A percentile compares a stretch with the other conserved stretches of the same genome.
Conservation (phyloP, 345 rosid genomes). For the Eucalyptus paniculata region DNA sequence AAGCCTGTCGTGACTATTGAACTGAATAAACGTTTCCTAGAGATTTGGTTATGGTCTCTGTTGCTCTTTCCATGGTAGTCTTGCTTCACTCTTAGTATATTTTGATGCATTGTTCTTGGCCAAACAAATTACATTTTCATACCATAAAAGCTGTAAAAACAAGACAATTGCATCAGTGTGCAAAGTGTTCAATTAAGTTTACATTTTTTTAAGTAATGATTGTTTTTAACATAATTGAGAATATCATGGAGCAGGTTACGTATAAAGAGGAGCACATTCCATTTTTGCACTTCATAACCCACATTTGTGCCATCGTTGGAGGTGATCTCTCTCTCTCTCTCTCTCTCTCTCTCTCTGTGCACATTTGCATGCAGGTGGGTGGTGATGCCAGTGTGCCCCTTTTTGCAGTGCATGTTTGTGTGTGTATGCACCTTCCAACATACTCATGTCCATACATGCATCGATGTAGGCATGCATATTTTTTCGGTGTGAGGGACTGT, state of each 20-base stretch:
- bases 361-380: neutral
- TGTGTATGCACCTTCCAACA: neutral
- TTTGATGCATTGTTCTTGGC: neutral
- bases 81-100: neutral
- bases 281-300: slow-evolving; percentile 79
- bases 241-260: slow-evolving; percentile 38
- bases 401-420: neutral
- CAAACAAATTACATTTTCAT: neutral
- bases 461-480: neutral
- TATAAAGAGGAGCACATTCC: slow-evolving; percentile 59
- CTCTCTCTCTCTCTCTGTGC: neutral
- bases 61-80: neutral
- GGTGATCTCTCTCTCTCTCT: slow-evolving; percentile 17
- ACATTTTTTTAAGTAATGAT: neutral
- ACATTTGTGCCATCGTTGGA: slow-evolving; percentile 79
- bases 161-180: neutral
- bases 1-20: neutral
- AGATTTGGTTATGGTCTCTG: neutral
- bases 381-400: neutral
- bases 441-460: neutral
- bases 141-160: neutral
- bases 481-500: neutral
- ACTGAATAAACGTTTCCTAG: neutral
- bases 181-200: neutral
- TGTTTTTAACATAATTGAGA: neutral